These are phyloP conservation scores for Aspergillus quadricinctus DNA, from an alignment of 2,329 filamentous ascomycete species.

Conservation along the genomic window DNA sequence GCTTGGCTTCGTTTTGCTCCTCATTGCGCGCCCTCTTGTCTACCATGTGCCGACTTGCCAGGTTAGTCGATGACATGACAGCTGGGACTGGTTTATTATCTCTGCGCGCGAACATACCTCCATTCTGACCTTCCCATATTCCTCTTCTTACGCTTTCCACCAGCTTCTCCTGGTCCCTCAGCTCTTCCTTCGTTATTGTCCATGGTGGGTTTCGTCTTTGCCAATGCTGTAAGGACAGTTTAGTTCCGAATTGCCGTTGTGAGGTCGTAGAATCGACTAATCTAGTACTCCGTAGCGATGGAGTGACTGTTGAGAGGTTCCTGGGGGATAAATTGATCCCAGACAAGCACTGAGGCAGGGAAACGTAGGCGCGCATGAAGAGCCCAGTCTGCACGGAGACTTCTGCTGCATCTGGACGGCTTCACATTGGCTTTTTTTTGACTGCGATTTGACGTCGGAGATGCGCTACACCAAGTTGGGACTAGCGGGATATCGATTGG, in stretches of 20 bases:
- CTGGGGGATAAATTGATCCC: conserved; percentile 3
- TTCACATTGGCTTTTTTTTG: conserved; percentile 7
- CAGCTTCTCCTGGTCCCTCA: conserved; percentile 26
- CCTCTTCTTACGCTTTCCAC: conserved; percentile 54
- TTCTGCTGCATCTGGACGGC: conserved; percentile 1
- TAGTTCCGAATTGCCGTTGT: neutral
- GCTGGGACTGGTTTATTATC: neutral
- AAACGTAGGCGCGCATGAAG: conserved; percentile 21
- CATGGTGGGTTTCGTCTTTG: conserved; percentile 18
- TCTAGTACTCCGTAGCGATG: neutral
- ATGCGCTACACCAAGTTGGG: neutral
- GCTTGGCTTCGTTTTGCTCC: conserved; percentile 51
- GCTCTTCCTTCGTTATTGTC: conserved; percentile 31
- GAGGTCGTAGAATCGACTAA: neutral
- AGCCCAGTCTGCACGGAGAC: no score
- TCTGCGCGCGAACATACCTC: conserved; percentile 46
- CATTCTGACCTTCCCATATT: conserved; percentile 65
- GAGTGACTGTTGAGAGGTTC: neutral
- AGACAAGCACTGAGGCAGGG: conserved; percentile 15
- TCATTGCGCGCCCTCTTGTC: conserved; percentile 52
- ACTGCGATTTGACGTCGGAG: conserved; percentile 1
- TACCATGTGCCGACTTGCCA: conserved; percentile 48
- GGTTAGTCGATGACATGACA: conserved; percentile 40
- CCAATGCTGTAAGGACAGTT: neutral
- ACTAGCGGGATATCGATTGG: neutral